These are phyloP conservation scores for Cytospora piceae DNA, from an alignment of 2,329 filamentous ascomycete genomes.

Conservation along the genomic window DNA sequence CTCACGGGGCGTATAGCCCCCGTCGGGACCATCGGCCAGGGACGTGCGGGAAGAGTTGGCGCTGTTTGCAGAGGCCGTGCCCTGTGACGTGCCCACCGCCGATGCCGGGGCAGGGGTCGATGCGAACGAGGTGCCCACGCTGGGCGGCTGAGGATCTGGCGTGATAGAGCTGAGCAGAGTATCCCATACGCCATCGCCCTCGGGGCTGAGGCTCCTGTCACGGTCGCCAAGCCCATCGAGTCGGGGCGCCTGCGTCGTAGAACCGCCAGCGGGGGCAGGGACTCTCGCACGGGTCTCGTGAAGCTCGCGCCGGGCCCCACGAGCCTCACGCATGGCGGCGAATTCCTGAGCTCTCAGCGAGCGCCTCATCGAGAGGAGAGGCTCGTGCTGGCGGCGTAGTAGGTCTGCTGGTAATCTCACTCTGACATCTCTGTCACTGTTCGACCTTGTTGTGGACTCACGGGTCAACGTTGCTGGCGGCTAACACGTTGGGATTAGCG, in stretches of 20 bases:
- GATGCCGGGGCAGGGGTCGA: slow-evolving; percentile 63
- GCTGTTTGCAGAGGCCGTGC: slow-evolving; percentile 37
- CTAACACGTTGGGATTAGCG: slow-evolving; percentile 23
- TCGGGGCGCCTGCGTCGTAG: slow-evolving; percentile 15
- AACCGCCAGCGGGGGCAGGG: neutral
- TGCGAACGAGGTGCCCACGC: slow-evolving; percentile 79
- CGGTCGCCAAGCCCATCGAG: slow-evolving; percentile 78
- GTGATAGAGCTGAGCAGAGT: slow-evolving; percentile 79
- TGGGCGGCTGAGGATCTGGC: slow-evolving; percentile 80
- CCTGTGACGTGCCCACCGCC: slow-evolving; percentile 42
- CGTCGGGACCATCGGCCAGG: slow-evolving; percentile 44
- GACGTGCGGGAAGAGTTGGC: slow-evolving; percentile 51
- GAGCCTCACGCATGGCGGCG: slow-evolving; percentile 17
- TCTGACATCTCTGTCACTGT: slow-evolving; percentile 12
- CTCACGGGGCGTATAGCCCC: slow-evolving; percentile 23
- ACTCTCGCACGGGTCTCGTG: neutral
- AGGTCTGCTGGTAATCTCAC: slow-evolving; percentile 1
- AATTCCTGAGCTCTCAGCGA: slow-evolving; percentile 16
- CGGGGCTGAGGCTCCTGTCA: slow-evolving; percentile 78
- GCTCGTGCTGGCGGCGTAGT: slow-evolving; percentile 15
- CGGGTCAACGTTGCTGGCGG: slow-evolving; percentile 8
- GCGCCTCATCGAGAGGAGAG: slow-evolving; percentile 17
- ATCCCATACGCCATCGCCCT: slow-evolving; percentile 72
- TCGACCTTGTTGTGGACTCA: slow-evolving; percentile 6
- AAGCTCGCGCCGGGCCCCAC: slow-evolving; percentile 14